Base-by-base conservation (phyloP, 768 basidiomycete species). In the Macrolepiota fuliginosa region DNA sequence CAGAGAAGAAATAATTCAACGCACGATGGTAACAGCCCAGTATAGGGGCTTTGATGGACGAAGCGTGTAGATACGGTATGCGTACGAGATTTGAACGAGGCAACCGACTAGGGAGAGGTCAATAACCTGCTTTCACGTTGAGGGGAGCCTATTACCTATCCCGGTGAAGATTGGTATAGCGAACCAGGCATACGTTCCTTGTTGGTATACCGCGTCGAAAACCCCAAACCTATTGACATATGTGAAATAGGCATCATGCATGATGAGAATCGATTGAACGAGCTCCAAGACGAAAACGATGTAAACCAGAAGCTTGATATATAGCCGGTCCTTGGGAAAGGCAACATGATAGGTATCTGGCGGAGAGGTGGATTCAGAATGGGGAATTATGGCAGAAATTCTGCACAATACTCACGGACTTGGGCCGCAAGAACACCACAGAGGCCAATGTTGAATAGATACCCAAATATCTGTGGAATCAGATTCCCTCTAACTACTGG, bases 271-370 rank as follows among this genome's bases (percentile, higher is more conserved):
- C 1, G 74, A 72, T 55, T 76, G 75, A 6, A 68, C 51, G 17
- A 73, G 42, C 51, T 74, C 74, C 32, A 74, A 17, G 12, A 65
- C n/a, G 29, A 72, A 69, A 11, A 70, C 55, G 10, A 45, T 27
- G 54, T 73, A 73, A 15, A 75, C 71, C 22, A 71, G 58, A 12
- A 52, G 12, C 52, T 72, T 73, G 67, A 70, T 68, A 39, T 69
- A 64, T 17, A 63, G 27, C 10, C 66, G 66, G 53, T 76, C 74
- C 27, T 69, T 71, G 1, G 71, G 72, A 54, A 74, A 73, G 17
- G 68, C 69, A 12, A 68, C 45, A 54, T 73, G 72, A 56, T 76
- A 76, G 37, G 68, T 69, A 39, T 76, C 74, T 76, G 29, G 3
- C 22, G 37, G 47, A 7, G 7, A 32, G 29, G 29, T 7, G 29